Evolutionary conservation across 1,139 yeast species (phyloP), one percentile per base, ranked within the genome.

Genomic region (Suhomyces taliae): DNA sequence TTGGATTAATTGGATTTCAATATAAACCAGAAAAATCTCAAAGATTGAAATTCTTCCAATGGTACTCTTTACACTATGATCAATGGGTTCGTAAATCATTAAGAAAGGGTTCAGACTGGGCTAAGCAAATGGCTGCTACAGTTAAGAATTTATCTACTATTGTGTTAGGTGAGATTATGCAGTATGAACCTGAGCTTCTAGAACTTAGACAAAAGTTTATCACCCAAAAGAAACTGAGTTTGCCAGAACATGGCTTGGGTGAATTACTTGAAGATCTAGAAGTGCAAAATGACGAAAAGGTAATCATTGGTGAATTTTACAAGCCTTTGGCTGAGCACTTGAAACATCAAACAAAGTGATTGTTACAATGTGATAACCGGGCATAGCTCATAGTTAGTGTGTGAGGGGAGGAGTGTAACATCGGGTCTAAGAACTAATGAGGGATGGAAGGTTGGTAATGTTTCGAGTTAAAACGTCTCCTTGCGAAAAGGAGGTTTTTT

Each of bases 11-110:
- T 38, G 89, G 89, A 4, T 69, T 80, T 53, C 64, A 64, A 44
- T 69, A 59, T 53, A 61, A 65, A 46, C 43, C 53, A 15, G 47
- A 52, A 9, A 50, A 44, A 14, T 47, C 52, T 7, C 49, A 51
- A 10, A 65, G 54, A 43, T 44, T 61, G 27, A 53, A 53, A 44
- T 57, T 83, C 7, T 83, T 83, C 79, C 64, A 71, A 10, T 83
- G 88, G 87, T 83, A 75, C 60, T 65, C 58, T 36, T 58, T 74
- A 41, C 73, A 82, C 54, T 82, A 75, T 56, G 78, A 77, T 44
- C 63, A 65, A 31, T 82, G 87, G 82, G 71, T 70, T 6, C 56
- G 65, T 19, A 74, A 72, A 48, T 68, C 82, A 8, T 58, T 70
- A 39, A 62, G 76, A 45, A 69, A 67, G 43, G 82, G 81, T 1